These are phyloP conservation scores for Scheffersomyces titani DNA, from an alignment of 1,139 yeast species.

Conservation along the genomic window DNA sequence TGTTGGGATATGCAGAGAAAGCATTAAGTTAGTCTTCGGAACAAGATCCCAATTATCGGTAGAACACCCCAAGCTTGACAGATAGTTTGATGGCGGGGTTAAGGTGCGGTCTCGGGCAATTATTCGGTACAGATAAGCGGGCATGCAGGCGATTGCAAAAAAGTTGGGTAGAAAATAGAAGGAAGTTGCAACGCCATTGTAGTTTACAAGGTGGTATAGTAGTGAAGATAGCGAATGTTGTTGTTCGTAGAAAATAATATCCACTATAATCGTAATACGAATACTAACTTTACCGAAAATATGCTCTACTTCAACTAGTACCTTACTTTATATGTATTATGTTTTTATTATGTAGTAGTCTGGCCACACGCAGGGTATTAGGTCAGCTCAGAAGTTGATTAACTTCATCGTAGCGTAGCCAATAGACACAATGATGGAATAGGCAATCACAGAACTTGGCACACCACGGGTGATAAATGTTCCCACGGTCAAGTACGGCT, in stretches of 20 bases:
- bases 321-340: neutral
- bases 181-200: neutral
- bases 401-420: conserved; percentile 68
- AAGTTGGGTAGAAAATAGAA: neutral
- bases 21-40: neutral
- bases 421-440: conserved; percentile 55
- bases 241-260: no score
- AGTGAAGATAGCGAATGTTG: neutral
- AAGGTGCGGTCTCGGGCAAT: neutral
- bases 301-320: no score
- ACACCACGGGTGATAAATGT: conserved; percentile 73
- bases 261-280: no score
- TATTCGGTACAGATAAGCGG: neutral
- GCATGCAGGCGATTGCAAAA: neutral
- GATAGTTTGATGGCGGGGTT: conserved; percentile 5
- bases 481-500: conserved; percentile 62
- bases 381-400: conserved; percentile 33
- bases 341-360: neutral
- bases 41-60: neutral
- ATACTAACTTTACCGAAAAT: no score
- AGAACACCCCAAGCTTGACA: neutral
- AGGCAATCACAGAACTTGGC: conserved; percentile 62
- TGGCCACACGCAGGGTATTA: neutral
- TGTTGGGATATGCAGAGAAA: neutral
- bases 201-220: neutral